These are phyloP conservation scores for Saksenaea oblongispora DNA, from an alignment of 371 early-diverging fungal species.

Conservation along the genomic window DNA sequence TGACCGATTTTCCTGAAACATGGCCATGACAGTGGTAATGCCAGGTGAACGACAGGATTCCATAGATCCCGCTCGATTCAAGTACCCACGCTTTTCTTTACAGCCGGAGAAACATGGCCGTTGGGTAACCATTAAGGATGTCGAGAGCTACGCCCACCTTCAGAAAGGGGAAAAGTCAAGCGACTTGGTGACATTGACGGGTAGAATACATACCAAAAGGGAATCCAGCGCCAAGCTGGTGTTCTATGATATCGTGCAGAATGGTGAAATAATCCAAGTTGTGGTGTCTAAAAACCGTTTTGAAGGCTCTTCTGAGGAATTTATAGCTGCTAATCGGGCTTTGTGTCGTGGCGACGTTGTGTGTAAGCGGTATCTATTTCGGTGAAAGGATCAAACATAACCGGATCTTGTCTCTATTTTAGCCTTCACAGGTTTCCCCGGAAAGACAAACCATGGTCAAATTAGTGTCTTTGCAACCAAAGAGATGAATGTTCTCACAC, in stretches of 20 bases:
- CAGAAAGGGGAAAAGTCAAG: constrained; percentile 4
- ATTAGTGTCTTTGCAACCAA: constrained; percentile 71
- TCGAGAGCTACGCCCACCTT: constrained; percentile 8
- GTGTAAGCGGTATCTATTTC: constrained; percentile 37
- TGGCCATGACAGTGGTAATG: not conserved
- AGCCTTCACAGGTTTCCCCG: constrained; percentile 76
- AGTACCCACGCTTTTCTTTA: constrained; percentile 39
- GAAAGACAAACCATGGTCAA: constrained; percentile 85
- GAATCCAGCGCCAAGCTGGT: constrained; percentile 74
- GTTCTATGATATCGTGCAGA: constrained; percentile 72
- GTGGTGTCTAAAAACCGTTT: constrained; percentile 60
- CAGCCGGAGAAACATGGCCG: constrained; percentile 25
- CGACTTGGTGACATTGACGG: constrained; percentile 43
- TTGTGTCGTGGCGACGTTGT: constrained; percentile 71
- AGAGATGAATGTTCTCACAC: constrained; percentile 73
- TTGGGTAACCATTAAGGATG: constrained; percentile 31
- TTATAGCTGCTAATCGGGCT: constrained; percentile 40
- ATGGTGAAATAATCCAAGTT: constrained; percentile 67
- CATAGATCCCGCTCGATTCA: not conserved
- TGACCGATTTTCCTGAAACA: not conserved
- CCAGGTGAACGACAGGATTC: not conserved
- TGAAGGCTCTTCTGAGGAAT: constrained; percentile 43
- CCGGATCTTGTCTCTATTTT: constrained; percentile 6
- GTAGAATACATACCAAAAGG: constrained; percentile 66
- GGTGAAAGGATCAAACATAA: not conserved